Base-by-base conservation (phyloP, 305 asterid species). In the Fraxinus floribunda region DNA sequence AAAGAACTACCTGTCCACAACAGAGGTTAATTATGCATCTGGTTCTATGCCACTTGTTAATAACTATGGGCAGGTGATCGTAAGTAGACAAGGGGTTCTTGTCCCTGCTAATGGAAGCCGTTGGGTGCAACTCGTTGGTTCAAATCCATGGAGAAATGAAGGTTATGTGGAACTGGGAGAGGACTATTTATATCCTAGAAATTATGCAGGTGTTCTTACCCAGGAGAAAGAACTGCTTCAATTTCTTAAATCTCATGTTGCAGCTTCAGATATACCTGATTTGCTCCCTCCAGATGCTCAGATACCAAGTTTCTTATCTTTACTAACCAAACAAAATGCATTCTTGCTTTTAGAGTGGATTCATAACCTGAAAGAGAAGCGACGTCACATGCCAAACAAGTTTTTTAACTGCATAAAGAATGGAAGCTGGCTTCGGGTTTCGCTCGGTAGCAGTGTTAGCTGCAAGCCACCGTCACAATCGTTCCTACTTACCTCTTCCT, bases 271-370 rank as follows among this genome's bases (percentile, higher is more conserved):
- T 68, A 68, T 68, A 10, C 75, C 75, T 11, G 20, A 68, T 3
- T 68, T 68, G 75, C 20, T 18, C 22, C 34, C 81, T n/a, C 32
- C 44, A n/a, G 24, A 55, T 78, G 75, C 75, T 3, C 15, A 55
- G 11, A 68, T 26, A 7, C 9, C 52, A 57, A 55, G 75, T 18
- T 29, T 41, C 18, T 78, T 20, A 41, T 34, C 73, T 0, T 44
- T 26, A 9, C 20, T 60, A 34, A 55, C 81, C 3, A 18, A 70
- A 4, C 0, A 60, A n/a, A 35, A 78, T 18, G 72, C 81, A 7
- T 41, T 32, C n/a, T 36, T 78, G 34, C 81, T 78, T 60, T 36
- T 78, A 41, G n/a, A 78, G 2, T 78, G 81, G 81, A 78, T 78
- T 41, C 13, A 7, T 20, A 6, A 35, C 2, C 7, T 78, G 30